Base-by-base conservation (phyloP, 768 basidiomycete species). In the Paxillus involutus region DNA sequence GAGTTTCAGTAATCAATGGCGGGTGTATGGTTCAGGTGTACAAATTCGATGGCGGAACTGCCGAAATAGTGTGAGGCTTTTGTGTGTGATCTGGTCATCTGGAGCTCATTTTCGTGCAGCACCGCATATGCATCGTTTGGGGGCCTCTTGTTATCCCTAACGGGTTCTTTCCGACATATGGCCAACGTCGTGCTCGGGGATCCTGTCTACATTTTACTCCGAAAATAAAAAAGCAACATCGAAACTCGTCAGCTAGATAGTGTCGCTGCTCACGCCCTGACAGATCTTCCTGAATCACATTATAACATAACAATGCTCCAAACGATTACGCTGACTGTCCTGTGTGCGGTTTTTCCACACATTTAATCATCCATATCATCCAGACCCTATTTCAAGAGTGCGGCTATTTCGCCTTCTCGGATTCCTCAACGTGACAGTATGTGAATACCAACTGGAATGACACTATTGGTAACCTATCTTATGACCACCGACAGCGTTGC, bases 121-220 rank as follows among this genome's bases (percentile, higher is more conserved):
- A 97, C 95, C 26, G 96, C 88, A 17, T 99, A 98, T 69, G 89
- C 90, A 41, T 98, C 96, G 8, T 99, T 97, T 56, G 97, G 97
- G 39, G 97, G 97, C 19, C 79, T 99, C 16, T 78, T 99, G 37
- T 86, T 99, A 86, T 94, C 97, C 0, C 74, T 99, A 48, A 88
- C 92, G 29, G 97, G 97, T 2, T 91, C 86, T 32, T 94, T 86
- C 73, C 84, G 97, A 53, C 94, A 98, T 74, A 80, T 99, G 80
- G 85, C 91, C 33, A 86, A 82, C 62, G 86, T 99, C 53, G 93
- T 96, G 13, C 83, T 98, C 5, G 95, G 96, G 29, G 94, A 98
- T 65, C 89, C 94, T 46, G 80, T 98, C 51, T 98, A 92, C 70
- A 75, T 97, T 40, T 79, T 98, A 33, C 81, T 98, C 74, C 80